A percentile compares a stretch with the other conserved stretches of the same genome.
phyloP scores from a whole-genome alignment of 352 stramenopile species.

The Phytopythium kandeliae region DNA sequence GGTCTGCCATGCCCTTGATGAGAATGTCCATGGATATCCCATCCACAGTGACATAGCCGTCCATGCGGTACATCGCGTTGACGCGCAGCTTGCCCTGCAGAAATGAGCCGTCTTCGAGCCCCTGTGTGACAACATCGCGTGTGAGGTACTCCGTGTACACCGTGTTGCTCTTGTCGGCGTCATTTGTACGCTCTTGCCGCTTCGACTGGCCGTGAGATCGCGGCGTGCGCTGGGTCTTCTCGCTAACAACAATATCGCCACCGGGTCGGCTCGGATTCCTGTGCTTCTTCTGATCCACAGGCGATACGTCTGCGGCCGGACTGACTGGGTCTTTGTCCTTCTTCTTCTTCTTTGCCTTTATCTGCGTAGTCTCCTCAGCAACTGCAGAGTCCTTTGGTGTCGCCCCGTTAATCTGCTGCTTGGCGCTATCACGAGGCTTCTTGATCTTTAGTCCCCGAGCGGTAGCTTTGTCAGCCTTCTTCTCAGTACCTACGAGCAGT shows the following conservation, averaged over 20 bases:
- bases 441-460: not conserved
- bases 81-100: constrained; percentile 70
- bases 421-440: not conserved
- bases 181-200: not conserved
- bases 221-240: not conserved
- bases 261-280: not conserved
- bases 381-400: not conserved
- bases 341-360: constrained; percentile 6
- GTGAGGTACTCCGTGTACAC: constrained; percentile 37
- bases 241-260: not conserved
- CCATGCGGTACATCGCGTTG: constrained; percentile 61
- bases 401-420: not conserved
- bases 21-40: constrained; percentile 71
- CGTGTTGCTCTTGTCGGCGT: constrained; percentile 8
- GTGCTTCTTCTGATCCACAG: constrained; percentile 3
- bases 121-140: constrained; percentile 20
- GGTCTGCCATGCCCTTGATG: constrained; percentile 59
- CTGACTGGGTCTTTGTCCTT: not conserved
- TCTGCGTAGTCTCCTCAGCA: constrained; percentile 10
- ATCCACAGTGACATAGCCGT: constrained; percentile 76
- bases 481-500: constrained; percentile 2
- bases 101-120: constrained; percentile 28
- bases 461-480: not conserved
- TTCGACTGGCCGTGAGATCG: constrained; percentile 3
- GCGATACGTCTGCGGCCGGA: not conserved